Percentiles rank a stretch among this genome's conserved stretches.
Evolutionary conservation across 139 green algal species (phyloP).

Genomic region (Zygnema cylindricum): DNA sequence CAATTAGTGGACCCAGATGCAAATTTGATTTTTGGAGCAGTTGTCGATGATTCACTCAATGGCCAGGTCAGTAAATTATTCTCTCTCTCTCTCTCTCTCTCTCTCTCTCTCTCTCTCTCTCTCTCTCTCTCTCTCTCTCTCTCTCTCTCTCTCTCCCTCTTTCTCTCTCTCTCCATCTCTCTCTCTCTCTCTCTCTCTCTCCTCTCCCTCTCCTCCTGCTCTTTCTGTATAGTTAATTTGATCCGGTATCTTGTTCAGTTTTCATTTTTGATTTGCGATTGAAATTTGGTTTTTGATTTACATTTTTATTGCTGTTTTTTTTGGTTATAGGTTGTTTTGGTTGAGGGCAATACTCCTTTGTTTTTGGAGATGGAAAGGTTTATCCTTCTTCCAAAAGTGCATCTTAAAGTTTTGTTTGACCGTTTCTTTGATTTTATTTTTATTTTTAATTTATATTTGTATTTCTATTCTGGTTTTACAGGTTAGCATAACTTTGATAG

Average conservation of each 20-base stretch:
- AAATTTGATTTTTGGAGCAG: conserved; percentile 99
- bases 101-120: neutral
- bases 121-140: too few species aligned
- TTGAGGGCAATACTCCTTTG: too few species aligned
- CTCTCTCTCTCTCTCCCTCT: neutral
- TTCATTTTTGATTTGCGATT: too few species aligned
- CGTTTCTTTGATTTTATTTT: too few species aligned
- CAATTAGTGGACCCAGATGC: conserved; percentile 90
- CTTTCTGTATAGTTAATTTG: neutral
- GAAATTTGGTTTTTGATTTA: too few species aligned
- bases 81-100: neutral
- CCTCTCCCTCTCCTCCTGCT: neutral
- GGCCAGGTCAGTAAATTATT: conserved; percentile 72
- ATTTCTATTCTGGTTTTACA: neutral
- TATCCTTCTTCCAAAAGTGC: too few species aligned
- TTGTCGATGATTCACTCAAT: conserved; percentile 87
- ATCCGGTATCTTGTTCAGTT: too few species aligned
- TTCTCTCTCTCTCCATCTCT: too few species aligned
- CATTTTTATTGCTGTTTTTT: too few species aligned
- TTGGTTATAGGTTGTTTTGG: too few species aligned
- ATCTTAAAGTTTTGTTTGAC: too few species aligned
- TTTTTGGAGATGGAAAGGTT: too few species aligned
- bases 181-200: neutral
- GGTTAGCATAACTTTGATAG: conserved; percentile 90
- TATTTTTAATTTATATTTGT: neutral